Evolutionary conservation across 257 asterid species (phyloP), one percentile per base, ranked within the genome.

Genomic region (Cynanchum wilfordii): DNA sequence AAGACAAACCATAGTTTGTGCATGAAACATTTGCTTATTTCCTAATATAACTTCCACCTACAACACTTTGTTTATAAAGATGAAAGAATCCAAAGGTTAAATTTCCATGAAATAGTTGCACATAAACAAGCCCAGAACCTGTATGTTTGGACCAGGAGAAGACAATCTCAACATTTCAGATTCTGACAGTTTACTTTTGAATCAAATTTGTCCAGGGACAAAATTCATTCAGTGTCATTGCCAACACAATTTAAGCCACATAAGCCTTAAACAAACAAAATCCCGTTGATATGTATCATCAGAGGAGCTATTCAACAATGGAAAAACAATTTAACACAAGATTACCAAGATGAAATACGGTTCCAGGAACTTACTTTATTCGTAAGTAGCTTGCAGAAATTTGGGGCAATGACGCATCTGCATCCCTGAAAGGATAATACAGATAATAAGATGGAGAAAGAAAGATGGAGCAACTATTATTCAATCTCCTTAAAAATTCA

Each of bases 301-400:
- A 7, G 10, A 45, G 19, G 38, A 3, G 44, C 24, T 15, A 25
- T 22, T 33, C 16, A 25, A 13, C 66, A 55, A 24, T 19, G 11
- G 29, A 7, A 25, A 56, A 55, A 54, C 2, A 57, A 55, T 16
- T 38, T 17, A 71, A 62, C 52, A 15, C 15, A 54, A 54, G 38
- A 69, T 25, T 70, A 68, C 15, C 56, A 67, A 66, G 45, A 74
- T 20, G 47, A 68, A 50, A 27, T 68, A 58, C 51, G 60, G 65
- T 47, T 51, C 74, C 57, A 52, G 50, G 22, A 49, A 84, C 96
- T 88, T 79, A 90, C 98, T 93, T 93, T 75, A 93, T 86, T 84
- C 98, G 88, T 78, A 93, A 81, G 85, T 87, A 93, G 77, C 89
- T 86, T 44, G 95, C 89, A 82, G 97, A 82, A 82, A 90, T 84